A percentile compares a stretch with the other conserved stretches of the same genome.
Conservation (phyloP, 2,329 filamentous ascomycete genomes). For the Fusarium decemcellulare region DNA sequence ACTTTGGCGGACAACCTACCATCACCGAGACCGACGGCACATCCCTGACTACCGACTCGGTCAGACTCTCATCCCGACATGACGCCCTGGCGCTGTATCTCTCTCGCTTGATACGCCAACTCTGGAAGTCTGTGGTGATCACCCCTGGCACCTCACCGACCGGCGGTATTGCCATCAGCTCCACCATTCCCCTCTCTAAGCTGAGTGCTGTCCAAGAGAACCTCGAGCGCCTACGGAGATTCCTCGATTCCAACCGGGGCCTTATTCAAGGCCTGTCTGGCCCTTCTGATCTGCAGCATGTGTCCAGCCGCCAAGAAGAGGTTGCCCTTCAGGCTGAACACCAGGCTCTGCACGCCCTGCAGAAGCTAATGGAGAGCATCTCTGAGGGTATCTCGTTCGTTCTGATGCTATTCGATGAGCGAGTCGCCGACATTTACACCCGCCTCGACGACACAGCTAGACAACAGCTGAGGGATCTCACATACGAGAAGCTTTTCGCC, state of each 20-base stretch:
- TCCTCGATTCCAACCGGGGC: constrained; percentile 87
- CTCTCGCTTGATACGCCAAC: constrained; percentile 85
- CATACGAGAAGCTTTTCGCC: constrained; percentile 90
- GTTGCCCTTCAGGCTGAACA: constrained; percentile 94
- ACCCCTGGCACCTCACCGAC: constrained; percentile 64
- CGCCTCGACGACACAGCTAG: constrained; percentile 80
- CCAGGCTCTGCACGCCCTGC: constrained; percentile 88
- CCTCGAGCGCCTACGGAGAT: constrained; percentile 82
- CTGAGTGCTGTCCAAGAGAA: constrained; percentile 84
- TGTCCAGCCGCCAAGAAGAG: constrained; percentile 88
- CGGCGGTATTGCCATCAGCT: constrained; percentile 74
- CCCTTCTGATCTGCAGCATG: constrained; percentile 84
- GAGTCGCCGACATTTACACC: constrained; percentile 87
- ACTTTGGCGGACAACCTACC: constrained; percentile 89
- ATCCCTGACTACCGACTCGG: constrained; percentile 81
- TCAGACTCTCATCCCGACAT: constrained; percentile 89
- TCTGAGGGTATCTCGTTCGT: constrained; percentile 98
- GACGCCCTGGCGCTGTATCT: constrained; percentile 91
- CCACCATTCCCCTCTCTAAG: constrained; percentile 77
- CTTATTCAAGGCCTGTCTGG: constrained; percentile 97
- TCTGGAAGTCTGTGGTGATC: constrained; percentile 89
- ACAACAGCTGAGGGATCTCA: constrained; percentile 80
- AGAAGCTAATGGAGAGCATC: constrained; percentile 89
- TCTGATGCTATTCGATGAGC: constrained; percentile 93
- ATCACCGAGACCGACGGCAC: constrained; percentile 84